A percentile compares a stretch with the other conserved stretches of the same genome.
These are phyloP conservation scores for Puccinia triticina DNA, from an alignment of 1,284 basidiomycete genomes.

Conservation along the genomic window DNA sequence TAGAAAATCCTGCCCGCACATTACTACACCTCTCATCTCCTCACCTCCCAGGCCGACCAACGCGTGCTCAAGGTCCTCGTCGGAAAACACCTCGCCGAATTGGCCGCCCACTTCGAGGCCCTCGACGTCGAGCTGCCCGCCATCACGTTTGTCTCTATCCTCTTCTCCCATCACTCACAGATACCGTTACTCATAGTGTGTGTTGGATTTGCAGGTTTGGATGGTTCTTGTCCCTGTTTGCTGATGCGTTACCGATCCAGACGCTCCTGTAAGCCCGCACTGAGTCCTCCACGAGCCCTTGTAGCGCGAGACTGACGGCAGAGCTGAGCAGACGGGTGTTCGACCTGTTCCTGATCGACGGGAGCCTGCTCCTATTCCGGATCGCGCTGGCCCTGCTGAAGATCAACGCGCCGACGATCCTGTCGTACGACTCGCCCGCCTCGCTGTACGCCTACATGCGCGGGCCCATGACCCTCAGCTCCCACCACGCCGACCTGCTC, in stretches of 20 bases:
- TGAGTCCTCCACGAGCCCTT: too few relatives aligned
- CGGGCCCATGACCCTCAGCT: slow-evolving; percentile 75
- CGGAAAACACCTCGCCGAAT: slow-evolving; percentile 72
- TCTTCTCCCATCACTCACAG: too few relatives aligned
- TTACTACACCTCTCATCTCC: slow-evolving; percentile 61
- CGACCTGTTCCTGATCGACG: slow-evolving; percentile 92
- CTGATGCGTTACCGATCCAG: slow-evolving; percentile 93
- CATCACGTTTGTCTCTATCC: slow-evolving; percentile 66
- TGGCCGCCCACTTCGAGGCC: slow-evolving; percentile 74
- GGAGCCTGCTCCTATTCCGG: slow-evolving; percentile 72
- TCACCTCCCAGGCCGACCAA: slow-evolving; percentile 88
- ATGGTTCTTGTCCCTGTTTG: slow-evolving; percentile 96
- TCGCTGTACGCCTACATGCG: slow-evolving; percentile 83
- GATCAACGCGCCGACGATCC: slow-evolving; percentile 77
- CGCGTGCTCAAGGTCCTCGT: slow-evolving; percentile 86
- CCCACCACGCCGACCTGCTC: slow-evolving; percentile 88
- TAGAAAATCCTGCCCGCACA: slow-evolving; percentile 61
- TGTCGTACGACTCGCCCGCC: slow-evolving; percentile 78
- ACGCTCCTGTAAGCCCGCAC: slow-evolving; percentile 49
- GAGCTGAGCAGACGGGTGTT: slow-evolving; percentile 49
- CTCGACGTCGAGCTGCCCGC: slow-evolving; percentile 88
- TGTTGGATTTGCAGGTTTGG: slow-evolving; percentile 67
- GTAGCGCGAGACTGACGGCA: too few relatives aligned
- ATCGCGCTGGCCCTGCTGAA: slow-evolving; percentile 83
- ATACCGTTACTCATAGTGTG: too few relatives aligned